Percentiles rank a stretch among this genome's conserved stretches.
phyloP scores from a whole-genome alignment of 305 asterid genomes.

The Nicotiana rustica region DNA sequence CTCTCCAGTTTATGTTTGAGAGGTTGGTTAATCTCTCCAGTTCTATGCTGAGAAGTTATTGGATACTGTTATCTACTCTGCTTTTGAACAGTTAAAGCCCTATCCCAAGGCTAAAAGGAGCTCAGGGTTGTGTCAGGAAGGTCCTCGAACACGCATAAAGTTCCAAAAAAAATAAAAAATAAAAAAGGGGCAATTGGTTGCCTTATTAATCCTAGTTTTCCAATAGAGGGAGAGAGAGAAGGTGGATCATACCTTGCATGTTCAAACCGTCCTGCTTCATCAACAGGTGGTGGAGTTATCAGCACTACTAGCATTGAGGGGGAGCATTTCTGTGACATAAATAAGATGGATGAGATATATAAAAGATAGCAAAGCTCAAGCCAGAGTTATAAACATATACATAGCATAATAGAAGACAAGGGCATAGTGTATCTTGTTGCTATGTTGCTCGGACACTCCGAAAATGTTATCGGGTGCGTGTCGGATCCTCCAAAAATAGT shows the following conservation, averaged over 20 bases:
- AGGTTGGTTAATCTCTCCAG: background rate
- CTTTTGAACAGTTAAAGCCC: background rate
- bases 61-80: slow-evolving; percentile 6
- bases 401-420: background rate
- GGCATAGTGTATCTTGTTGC: background rate
- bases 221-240: background rate
- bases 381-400: background rate
- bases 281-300: slow-evolving; percentile 88
- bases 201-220: no score
- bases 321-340: slow-evolving; percentile 60
- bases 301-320: slow-evolving; percentile 69
- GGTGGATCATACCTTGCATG: slow-evolving; percentile 65
- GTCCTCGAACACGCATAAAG: background rate
- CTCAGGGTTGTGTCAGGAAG: background rate
- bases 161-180: background rate
- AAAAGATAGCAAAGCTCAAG: background rate
- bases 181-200: background rate
- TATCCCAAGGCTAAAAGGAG: slow-evolving; percentile 18
- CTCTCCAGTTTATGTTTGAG: background rate
- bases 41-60: background rate
- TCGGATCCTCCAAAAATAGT: no score
- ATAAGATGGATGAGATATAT: slow-evolving; percentile 39
- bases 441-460: no score
- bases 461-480: no score
- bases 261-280: slow-evolving; percentile 72